phyloP scores from a whole-genome alignment of 2,329 filamentous ascomycete species.

The Colletotrichum navitas region DNA sequence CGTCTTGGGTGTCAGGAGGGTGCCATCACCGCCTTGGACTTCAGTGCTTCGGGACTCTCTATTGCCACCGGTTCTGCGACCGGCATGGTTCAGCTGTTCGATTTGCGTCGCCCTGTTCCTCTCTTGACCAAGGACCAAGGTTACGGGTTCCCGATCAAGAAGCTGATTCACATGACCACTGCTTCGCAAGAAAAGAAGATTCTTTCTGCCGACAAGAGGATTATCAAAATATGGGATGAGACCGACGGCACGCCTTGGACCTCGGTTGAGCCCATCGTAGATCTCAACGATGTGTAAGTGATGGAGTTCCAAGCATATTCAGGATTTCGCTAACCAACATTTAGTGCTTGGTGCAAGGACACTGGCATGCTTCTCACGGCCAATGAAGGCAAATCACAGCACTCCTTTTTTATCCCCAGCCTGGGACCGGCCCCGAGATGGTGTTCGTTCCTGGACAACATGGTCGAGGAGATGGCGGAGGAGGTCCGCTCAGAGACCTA shows the following conservation, averaged over 20 bases:
- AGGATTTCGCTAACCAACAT: conserved; percentile 1
- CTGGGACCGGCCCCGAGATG: conserved; percentile 93
- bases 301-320: background rate
- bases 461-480: conserved; percentile 99
- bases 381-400: conserved; percentile 95
- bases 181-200: conserved; percentile 86
- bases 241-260: conserved; percentile 90
- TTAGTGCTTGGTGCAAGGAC: conserved; percentile 83
- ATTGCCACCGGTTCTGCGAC: conserved; percentile 89
- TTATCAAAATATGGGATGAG: conserved; percentile 97
- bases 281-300: conserved; percentile 83
- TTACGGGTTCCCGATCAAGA: conserved; percentile 92
- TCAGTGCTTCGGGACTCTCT: conserved; percentile 85
- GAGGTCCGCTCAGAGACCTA: conserved; percentile 84
- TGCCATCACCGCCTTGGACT: conserved; percentile 89
- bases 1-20: conserved; percentile 77
- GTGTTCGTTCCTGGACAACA: conserved; percentile 96
- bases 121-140: conserved; percentile 94
- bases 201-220: conserved; percentile 91
- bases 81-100: conserved; percentile 90
- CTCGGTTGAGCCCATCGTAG: conserved; percentile 92
- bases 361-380: conserved; percentile 96
- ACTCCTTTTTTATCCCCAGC: conserved; percentile 94
- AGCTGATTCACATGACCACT: conserved; percentile 79
- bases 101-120: conserved; percentile 88